phyloP scores from a whole-genome alignment of 129 eudicot species.

The Kitagawia praeruptora region DNA sequence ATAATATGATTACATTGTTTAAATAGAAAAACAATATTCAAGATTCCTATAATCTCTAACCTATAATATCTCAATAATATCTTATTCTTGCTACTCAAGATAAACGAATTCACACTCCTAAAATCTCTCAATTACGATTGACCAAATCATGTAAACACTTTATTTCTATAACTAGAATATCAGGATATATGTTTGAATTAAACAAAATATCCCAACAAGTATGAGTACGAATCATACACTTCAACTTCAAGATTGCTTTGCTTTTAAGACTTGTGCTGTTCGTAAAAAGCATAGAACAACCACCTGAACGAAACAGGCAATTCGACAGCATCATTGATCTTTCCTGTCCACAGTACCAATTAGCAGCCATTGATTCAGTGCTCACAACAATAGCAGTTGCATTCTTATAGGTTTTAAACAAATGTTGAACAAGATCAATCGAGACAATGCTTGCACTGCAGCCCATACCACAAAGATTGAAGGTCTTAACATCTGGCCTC shows the following conservation, averaged over 20 bases:
- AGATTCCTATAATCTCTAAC: too few relatives aligned
- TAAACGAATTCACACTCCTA: too few relatives aligned
- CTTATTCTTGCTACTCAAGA: too few relatives aligned
- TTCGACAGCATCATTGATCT: conserved; percentile 56
- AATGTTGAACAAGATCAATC: conserved; percentile 35
- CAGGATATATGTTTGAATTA: too few relatives aligned
- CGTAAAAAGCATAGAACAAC: conserved; percentile 53
- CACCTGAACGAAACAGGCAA: conserved; percentile 46
- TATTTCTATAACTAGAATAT: too few relatives aligned
- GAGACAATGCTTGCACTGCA: conserved; percentile 57
- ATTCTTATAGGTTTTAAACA: conserved; percentile 41
- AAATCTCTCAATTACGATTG: too few relatives aligned
- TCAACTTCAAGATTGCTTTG: conserved; percentile 36
- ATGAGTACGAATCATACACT: conserved; percentile 38
- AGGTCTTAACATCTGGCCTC: conserved; percentile 39
- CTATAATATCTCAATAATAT: too few relatives aligned
- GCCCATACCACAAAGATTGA: conserved; percentile 45
- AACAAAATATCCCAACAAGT: too few relatives aligned
- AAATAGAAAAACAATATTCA: too few relatives aligned
- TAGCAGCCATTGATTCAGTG: conserved; percentile 48
- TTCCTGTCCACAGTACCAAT: conserved; percentile 52
- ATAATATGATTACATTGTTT: too few relatives aligned
- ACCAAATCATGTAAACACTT: too few relatives aligned
- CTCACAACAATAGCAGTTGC: conserved; percentile 42
- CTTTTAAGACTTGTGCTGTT: conserved; percentile 20